These are phyloP conservation scores for Trichoderma endophyticum DNA, from an alignment of 2,329 filamentous ascomycete genomes.

Conservation along the genomic window DNA sequence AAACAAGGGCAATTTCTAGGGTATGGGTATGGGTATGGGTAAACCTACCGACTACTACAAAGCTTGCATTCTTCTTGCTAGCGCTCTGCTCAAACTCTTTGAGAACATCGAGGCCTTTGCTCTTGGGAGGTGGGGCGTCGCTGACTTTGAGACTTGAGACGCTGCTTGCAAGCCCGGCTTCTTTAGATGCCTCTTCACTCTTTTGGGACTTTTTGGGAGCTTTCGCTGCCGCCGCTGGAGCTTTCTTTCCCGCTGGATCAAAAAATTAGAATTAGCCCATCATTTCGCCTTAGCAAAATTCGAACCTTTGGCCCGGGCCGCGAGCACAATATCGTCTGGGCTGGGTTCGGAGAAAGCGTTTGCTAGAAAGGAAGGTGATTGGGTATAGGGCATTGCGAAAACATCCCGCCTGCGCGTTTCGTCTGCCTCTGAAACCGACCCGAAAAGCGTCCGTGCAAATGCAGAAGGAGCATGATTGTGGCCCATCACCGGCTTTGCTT, in stretches of 20 bases:
- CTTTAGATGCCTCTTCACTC: slow-evolving; percentile 29
- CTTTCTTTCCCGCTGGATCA: slow-evolving; percentile 52
- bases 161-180: slow-evolving; percentile 28
- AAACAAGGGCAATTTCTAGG: neutral
- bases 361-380: slow-evolving; percentile 47
- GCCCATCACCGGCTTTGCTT: slow-evolving; percentile 23
- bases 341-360: slow-evolving; percentile 79
- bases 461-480: slow-evolving; percentile 44
- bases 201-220: slow-evolving; percentile 38
- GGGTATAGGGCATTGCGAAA: slow-evolving; percentile 49
- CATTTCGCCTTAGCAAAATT: slow-evolving; percentile 50
- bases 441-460: slow-evolving; percentile 55
- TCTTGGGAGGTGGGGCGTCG: slow-evolving; percentile 57
- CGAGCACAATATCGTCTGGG: slow-evolving; percentile 84
- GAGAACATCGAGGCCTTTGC: slow-evolving; percentile 81
- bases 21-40: neutral
- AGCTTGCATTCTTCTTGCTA: slow-evolving; percentile 78
- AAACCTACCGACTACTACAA: slow-evolving; percentile 81
- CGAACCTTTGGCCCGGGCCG: slow-evolving; percentile 88
- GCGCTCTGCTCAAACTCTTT: slow-evolving; percentile 73
- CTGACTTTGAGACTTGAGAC: slow-evolving; percentile 41
- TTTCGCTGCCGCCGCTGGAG: slow-evolving; percentile 32
- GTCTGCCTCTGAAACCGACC: slow-evolving; percentile 35
- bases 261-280: slow-evolving; percentile 52
- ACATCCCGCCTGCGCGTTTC: slow-evolving; percentile 31